phyloP scores from a whole-genome alignment of 345 rosid genomes.

The Euphorbia tirucalli region DNA sequence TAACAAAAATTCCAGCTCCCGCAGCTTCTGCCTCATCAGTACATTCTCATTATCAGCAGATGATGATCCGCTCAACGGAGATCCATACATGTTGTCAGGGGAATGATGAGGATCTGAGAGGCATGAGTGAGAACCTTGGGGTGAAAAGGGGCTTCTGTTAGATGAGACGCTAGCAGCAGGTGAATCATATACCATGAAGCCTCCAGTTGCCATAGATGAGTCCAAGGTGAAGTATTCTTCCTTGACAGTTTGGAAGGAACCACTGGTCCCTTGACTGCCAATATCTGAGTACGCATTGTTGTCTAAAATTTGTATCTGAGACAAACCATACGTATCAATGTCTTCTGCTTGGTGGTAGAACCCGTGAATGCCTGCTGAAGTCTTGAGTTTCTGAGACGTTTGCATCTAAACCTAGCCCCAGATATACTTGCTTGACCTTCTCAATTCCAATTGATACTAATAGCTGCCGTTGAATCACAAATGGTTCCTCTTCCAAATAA shows the following conservation, averaged over 20 bases:
- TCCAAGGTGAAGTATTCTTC: slow-evolving; percentile 77
- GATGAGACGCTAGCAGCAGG: slow-evolving; percentile 69
- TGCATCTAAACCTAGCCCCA: slow-evolving; percentile 45
- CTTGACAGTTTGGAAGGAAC: slow-evolving; percentile 45
- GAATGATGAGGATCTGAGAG: slow-evolving; percentile 69
- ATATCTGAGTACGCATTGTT: slow-evolving; percentile 44
- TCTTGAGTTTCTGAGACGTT: slow-evolving; percentile 62
- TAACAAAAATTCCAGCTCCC: slow-evolving; percentile 62
- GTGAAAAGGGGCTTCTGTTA: slow-evolving; percentile 64
- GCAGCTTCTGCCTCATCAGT: slow-evolving; percentile 58
- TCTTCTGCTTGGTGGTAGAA: slow-evolving; percentile 50
- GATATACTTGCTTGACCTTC: not conserved
- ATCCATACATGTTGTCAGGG: slow-evolving; percentile 65
- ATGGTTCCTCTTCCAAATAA: slow-evolving; percentile 3
- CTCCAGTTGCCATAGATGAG: slow-evolving; percentile 57
- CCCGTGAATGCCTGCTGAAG: slow-evolving; percentile 48
- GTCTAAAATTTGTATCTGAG: slow-evolving; percentile 50
- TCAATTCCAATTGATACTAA: not conserved
- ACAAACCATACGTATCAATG: slow-evolving; percentile 42
- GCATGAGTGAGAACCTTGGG: slow-evolving; percentile 80
- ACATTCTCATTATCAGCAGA: slow-evolving; percentile 44
- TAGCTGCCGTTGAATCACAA: slow-evolving; percentile 4
- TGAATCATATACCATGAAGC: slow-evolving; percentile 51
- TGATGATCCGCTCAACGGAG: slow-evolving; percentile 77
- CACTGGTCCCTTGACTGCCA: slow-evolving; percentile 47